These are phyloP conservation scores for Cercospora zeae-maydis DNA, from an alignment of 2,329 filamentous ascomycete genomes.

Conservation along the genomic window DNA sequence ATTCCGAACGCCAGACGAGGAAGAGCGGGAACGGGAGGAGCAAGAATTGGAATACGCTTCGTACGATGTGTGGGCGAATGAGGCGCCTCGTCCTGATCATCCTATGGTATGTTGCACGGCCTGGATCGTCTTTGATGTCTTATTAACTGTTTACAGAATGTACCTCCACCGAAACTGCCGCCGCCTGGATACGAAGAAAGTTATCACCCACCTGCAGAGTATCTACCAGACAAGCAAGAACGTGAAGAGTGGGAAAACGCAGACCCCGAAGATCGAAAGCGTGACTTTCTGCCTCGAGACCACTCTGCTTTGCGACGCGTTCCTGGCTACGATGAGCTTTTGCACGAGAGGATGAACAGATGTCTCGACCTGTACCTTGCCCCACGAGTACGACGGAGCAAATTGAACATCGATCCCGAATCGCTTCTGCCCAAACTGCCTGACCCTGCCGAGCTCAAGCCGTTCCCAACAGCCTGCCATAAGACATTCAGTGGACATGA, in stretches of 20 bases:
- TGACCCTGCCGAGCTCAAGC: slow-evolving; percentile 85
- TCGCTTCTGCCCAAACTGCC: slow-evolving; percentile 90
- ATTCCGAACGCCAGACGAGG: slow-evolving; percentile 72
- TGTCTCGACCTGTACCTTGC: slow-evolving; percentile 94
- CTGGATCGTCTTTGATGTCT: not conserved
- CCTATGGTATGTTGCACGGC: slow-evolving; percentile 56
- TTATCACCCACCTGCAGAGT: slow-evolving; percentile 94
- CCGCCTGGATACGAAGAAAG: slow-evolving; percentile 93
- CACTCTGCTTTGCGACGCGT: slow-evolving; percentile 84
- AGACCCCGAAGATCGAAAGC: slow-evolving; percentile 87
- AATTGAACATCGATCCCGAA: slow-evolving; percentile 93
- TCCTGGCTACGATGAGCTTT: slow-evolving; percentile 81
- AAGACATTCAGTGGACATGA: slow-evolving; percentile 85
- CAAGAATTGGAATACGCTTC: slow-evolving; percentile 67
- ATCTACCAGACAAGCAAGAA: slow-evolving; percentile 82
- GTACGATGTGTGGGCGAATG: slow-evolving; percentile 94
- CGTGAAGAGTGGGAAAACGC: slow-evolving; percentile 77
- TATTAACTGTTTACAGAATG: slow-evolving; percentile 49
- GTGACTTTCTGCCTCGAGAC: slow-evolving; percentile 78
- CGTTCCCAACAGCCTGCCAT: slow-evolving; percentile 87
- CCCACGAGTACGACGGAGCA: slow-evolving; percentile 84
- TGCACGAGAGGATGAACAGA: slow-evolving; percentile 94
- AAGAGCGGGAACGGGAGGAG: slow-evolving; percentile 54
- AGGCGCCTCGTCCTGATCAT: slow-evolving; percentile 76
- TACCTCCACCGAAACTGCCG: slow-evolving; percentile 87